Base-by-base conservation (phyloP, 2,329 filamentous ascomycete species). In the Colletotrichum ledebouriae region DNA sequence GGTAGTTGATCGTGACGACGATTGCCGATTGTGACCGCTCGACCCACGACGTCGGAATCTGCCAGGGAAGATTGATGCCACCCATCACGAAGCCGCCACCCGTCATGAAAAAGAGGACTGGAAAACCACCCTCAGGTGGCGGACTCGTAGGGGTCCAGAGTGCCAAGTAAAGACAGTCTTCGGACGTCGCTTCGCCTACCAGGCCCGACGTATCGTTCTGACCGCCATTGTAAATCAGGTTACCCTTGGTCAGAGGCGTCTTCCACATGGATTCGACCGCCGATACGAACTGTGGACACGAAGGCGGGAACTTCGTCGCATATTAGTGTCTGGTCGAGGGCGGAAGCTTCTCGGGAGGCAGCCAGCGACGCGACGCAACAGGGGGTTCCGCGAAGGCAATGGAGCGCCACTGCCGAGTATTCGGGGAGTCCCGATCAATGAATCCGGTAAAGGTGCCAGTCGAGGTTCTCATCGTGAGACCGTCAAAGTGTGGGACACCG, bases 101-200 rank as follows among this genome's bases (percentile, higher is more conserved):
- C 44, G 83, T 81, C 41, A 85, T 77, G 76, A 82, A 86, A 20
- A 81, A 78, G 5, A 82, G 74, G 0, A 86, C 84, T 0, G 83
- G 83, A 4, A 83, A 72, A 11, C 70, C 71, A 1, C 70, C 72
- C 56, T 74, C 70, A 0, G 76, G 73, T 13, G 64, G 73, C 29
- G 69, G 72, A 1, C 67, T 73, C n/a, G 59, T 53, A 7, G 62
- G 58, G 3, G 81, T 74, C 83, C 83, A 85, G 9, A 86, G 73
- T 44, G 81, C 81, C 12, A 84, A 73, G 11, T 78, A 79, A 25
- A 86, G 73, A 63, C 84, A 86, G 66, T 86, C 83, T 70, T 77
- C 73, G 12, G 71, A 72, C 4, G 71, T 70, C 5, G 71, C 71
- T 25, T 72, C 71, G 59, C 70, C 71, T 11, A 72, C 66, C 39